Base-by-base conservation (phyloP, 2,329 filamentous ascomycete species). In the Trichophyton verrucosum region DNA sequence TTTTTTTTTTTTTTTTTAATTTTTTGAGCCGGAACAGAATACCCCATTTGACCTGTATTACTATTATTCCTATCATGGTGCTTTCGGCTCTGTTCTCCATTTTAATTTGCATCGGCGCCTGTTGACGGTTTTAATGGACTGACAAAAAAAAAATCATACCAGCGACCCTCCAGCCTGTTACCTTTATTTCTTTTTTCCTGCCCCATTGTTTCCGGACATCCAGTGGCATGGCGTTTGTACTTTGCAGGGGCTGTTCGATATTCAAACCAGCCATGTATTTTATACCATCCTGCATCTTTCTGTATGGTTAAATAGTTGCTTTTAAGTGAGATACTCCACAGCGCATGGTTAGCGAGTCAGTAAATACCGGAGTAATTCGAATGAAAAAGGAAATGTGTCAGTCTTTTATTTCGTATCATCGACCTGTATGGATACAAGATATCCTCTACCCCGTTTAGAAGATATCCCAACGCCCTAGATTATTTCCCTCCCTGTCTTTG, bases 401-500 rank as follows among this genome's bases (percentile, higher is more conserved):
- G 33, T 38, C 33, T 38, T 38, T 13, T 36, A 38, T 38, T 38
- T 3, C 33, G 9, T 38, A 9, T 13, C 33, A 38, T 38, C 33
- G 33, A 13, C 33, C 1, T 38, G 11, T 38, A 38, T 38, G 33
- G 33, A 9, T 11, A 38, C 30, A 38, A 30, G 27, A 30, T 30
- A 30, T 6, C 27, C 27, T 6, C 27, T 7, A 30, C 27, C 6
- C 27, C 11, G 11, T 5, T 17, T 22, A 65, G 72, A 61, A 68
- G 22, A 55, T 62, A 60, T 71, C 70, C 74, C 73, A 76, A 64
- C 68, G 73, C 11, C 74, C 74, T 17, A 72, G 36, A 27, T 68
- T 66, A 58, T 65, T 63, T 0, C 73, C 74, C 3, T 67, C 64
- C 4, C 74, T 68, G 62, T 76, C 73, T 64, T 76, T 76, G 42